Evolutionary conservation across 805 yeast genomes (phyloP), one percentile per base, ranked within the genome.

Genomic region (Candida qinlingensis): DNA sequence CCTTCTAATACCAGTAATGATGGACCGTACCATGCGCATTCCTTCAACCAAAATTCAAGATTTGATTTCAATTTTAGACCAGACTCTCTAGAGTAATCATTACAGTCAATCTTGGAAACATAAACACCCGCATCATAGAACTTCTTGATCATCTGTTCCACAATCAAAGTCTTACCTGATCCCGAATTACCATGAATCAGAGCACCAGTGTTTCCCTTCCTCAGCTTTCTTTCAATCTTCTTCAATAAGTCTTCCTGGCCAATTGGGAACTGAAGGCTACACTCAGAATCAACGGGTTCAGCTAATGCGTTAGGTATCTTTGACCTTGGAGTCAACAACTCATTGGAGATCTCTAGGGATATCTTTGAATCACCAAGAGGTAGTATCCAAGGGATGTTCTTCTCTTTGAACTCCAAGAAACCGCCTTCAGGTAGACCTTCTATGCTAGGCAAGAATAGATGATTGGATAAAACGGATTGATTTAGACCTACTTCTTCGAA

Each of bases 21-120:
- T 0, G 97, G 97, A 12, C 85, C 74, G 60, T 81, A 77, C 96
- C 96, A 89, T 48, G 79, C 77, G 47, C 79, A 80, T 49, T 66
- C 75, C 54, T 66, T 75, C 59, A 75, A 63, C 74, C 76, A 73
- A 49, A 67, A 68, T 55, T 60, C 60, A 52, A 73, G 62, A 43
- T 71, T 68, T 50, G 71, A 77, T 54, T 76, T 72, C 34, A 81
- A 61, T 19, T 66, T 68, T 11, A 70, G 68, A 19, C 74, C 63
- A 28, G 72, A 75, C 54, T 85, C 90, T 53, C 77, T 82, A 54
- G 83, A 71, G 31, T 76, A 64, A 13, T 71, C 56, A 45, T 80
- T 80, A 65, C 94, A 80, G 54, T 86, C 64, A 50, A 72, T 58
- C 54, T 75, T 73, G 31, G 81, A 62, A 58, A 71, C 62, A 56